Evolutionary conservation across 768 basidiomycete genomes (phyloP).

Genomic region (Baorangia bicolor): DNA sequence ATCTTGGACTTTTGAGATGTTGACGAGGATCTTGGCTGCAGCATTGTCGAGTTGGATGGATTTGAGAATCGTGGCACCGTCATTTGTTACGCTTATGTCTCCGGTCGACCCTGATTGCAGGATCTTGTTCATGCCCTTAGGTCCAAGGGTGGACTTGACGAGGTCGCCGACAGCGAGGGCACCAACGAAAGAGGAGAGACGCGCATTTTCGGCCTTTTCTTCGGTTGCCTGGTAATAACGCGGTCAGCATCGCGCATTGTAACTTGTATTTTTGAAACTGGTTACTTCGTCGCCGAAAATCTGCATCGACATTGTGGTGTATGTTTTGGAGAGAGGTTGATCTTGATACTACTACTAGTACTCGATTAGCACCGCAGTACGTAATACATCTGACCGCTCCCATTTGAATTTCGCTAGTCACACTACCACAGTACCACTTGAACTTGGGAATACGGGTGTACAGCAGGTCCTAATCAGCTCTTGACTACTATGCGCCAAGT

Average conservation of each 20-base stretch:
- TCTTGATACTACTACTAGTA: background rate
- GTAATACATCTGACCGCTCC: background rate
- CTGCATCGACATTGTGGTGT: slow-evolving; percentile 48
- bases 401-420: too few species aligned
- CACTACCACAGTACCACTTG: too few species aligned
- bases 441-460: too few species aligned
- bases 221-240: slow-evolving; percentile 65
- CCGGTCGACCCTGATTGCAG: slow-evolving; percentile 88
- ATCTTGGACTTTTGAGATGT: slow-evolving; percentile 99
- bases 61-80: slow-evolving; percentile 98
- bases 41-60: slow-evolving; percentile 97
- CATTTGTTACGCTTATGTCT: slow-evolving; percentile 96
- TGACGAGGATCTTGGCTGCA: slow-evolving; percentile 98
- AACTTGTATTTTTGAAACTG: background rate
- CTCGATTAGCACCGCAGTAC: background rate
- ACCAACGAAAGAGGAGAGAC: slow-evolving; percentile 96
- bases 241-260: background rate
- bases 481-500: too few species aligned
- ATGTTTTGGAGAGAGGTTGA: background rate
- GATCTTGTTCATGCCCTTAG: slow-evolving; percentile 99
- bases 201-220: slow-evolving; percentile 97
- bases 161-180: slow-evolving; percentile 97
- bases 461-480: too few species aligned
- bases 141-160: slow-evolving; percentile 97
- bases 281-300: slow-evolving; percentile 66